Conservation (phyloP, 108 stramenopile genomes). For the Schizochytrium sp. region DNA sequence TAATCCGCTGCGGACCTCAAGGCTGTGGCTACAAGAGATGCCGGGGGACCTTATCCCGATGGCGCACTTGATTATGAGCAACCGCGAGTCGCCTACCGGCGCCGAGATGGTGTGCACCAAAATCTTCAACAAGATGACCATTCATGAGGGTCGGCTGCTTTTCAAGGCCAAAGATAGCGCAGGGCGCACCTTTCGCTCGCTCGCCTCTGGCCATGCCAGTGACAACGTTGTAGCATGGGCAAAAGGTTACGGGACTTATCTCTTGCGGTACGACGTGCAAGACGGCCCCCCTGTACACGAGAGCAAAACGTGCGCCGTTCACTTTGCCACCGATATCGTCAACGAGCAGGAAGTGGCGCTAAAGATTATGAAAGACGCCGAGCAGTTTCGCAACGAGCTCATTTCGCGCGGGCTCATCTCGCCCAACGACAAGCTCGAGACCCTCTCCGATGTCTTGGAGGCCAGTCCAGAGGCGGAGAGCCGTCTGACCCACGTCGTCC, state of each 20-base stretch:
- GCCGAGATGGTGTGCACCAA: neutral
- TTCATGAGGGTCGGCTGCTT: neutral
- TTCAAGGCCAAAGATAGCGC: neutral
- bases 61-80: neutral
- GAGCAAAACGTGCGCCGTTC: neutral
- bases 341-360: neutral
- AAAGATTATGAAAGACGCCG: slow-evolving; percentile 10
- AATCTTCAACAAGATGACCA: neutral
- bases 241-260: neutral
- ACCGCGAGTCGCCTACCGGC: neutral
- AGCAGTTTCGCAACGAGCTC: slow-evolving; percentile 6
- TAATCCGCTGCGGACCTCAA: neutral
- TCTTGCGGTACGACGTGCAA: neutral
- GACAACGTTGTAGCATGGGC: neutral
- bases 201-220: neutral
- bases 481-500: neutral
- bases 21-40: neutral
- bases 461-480: neutral
- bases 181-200: neutral
- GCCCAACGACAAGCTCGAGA: neutral
- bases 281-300: neutral
- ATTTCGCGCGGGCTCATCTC: neutral
- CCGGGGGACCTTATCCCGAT: neutral
- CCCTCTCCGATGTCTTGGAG: neutral
- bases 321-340: neutral